phyloP scores from a whole-genome alignment of 495 filamentous ascomycete genomes.

The Aspergillus bertholletiae region DNA sequence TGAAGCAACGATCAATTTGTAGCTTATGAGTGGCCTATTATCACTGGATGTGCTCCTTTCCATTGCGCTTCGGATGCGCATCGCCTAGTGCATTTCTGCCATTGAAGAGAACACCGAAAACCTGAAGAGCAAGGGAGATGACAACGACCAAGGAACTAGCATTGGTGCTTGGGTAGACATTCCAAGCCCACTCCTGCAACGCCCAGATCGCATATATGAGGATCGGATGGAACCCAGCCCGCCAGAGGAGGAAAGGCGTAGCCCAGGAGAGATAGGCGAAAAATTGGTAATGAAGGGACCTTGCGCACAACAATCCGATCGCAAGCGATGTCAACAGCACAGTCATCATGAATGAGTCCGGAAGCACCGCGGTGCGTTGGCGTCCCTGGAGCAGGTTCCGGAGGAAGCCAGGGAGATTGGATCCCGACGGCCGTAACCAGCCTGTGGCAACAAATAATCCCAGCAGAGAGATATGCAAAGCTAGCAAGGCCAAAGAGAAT shows the following conservation, averaged over 20 bases:
- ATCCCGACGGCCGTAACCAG: conserved; percentile 54
- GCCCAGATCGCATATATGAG: conserved; percentile 72
- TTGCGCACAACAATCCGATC: conserved; percentile 85
- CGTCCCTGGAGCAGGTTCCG: conserved; percentile 50
- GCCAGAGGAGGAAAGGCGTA: conserved; percentile 89
- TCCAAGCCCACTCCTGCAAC: conserved; percentile 94
- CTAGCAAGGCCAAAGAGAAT: conserved; percentile 68
- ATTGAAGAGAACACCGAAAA: conserved; percentile 42
- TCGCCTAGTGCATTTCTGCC: conserved; percentile 15
- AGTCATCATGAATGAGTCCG: conserved; percentile 72
- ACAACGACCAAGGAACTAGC: conserved; percentile 77
- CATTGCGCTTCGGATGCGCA: conserved; percentile 7
- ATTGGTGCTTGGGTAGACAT: conserved; percentile 87
- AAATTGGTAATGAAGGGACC: conserved; percentile 95
- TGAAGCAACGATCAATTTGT: not conserved
- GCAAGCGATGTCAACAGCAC: conserved; percentile 74
- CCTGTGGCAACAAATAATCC: conserved; percentile 52
- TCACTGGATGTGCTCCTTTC: conserved; percentile 24
- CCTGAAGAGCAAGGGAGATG: conserved; percentile 59
- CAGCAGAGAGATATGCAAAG: conserved; percentile 64
- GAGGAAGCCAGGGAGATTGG: conserved; percentile 46
- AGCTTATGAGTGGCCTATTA: not conserved
- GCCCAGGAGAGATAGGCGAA: conserved; percentile 91
- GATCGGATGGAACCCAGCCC: conserved; percentile 67
- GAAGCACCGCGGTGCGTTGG: conserved; percentile 55